These are phyloP conservation scores for Theobroma grandiflorum DNA, from an alignment of 441 rosid species.

Conservation along the genomic window DNA sequence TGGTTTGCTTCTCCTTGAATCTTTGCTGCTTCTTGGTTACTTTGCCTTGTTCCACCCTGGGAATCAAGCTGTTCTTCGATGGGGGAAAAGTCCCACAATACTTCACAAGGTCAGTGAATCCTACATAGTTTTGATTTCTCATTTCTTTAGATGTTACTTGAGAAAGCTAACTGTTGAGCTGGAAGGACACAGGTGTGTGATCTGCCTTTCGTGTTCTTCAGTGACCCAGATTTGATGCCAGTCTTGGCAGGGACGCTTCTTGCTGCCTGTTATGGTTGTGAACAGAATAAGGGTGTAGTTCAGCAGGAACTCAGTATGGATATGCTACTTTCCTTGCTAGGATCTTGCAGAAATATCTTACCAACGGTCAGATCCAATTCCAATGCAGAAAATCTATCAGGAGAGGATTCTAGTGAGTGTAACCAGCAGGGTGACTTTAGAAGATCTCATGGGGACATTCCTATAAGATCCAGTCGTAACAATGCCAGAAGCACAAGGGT, in stretches of 20 bases:
- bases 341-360: constrained; percentile 61
- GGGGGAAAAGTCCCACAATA: constrained; percentile 88
- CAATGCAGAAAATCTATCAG: constrained; percentile 36
- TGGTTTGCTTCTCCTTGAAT: constrained; percentile 76
- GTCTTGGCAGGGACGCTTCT: constrained; percentile 67
- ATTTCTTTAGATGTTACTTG: background rate
- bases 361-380: constrained; percentile 40
- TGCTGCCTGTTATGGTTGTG: constrained; percentile 76
- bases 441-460: constrained; percentile 51
- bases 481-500: constrained; percentile 42
- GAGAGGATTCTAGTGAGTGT: constrained; percentile 48
- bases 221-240: constrained; percentile 81
- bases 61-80: constrained; percentile 85
- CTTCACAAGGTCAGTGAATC: constrained; percentile 75
- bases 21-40: constrained; percentile 73
- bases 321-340: constrained; percentile 73
- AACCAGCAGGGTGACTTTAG: constrained; percentile 56
- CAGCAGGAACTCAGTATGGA: constrained; percentile 80
- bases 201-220: constrained; percentile 81
- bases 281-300: constrained; percentile 74
- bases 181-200: constrained; percentile 70
- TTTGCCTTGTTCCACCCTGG: constrained; percentile 77
- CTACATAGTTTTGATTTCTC: background rate
- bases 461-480: constrained; percentile 51
- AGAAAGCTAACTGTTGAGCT: constrained; percentile 35